These are phyloP conservation scores for Neocallimastix lanati DNA, from an alignment of 192 early-diverging fungal species.

Conservation along the genomic window DNA sequence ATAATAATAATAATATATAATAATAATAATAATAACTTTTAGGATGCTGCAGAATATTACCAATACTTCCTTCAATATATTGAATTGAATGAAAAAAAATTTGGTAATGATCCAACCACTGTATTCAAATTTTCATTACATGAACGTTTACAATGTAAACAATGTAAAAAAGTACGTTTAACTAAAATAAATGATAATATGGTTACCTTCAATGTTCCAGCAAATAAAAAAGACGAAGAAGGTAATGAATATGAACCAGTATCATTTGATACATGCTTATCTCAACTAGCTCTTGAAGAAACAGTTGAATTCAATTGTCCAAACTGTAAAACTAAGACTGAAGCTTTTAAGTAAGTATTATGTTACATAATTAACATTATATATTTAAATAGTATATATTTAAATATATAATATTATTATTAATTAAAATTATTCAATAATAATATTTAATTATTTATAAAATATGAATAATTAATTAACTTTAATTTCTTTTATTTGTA, in stretches of 20 bases:
- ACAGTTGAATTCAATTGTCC: slow-evolving; percentile 44
- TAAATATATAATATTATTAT: no score
- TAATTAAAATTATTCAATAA: no score
- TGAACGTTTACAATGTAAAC: slow-evolving; percentile 69
- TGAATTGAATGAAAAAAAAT: slow-evolving; percentile 54
- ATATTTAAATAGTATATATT: no score
- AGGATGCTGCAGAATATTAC: slow-evolving; percentile 88
- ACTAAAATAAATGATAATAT: slow-evolving; percentile 16
- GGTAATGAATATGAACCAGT: slow-evolving; percentile 33
- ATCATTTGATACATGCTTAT: slow-evolving; percentile 44
- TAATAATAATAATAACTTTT: no score
- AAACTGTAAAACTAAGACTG: slow-evolving; percentile 32
- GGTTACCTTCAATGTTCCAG: slow-evolving; percentile 49
- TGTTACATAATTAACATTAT: no score
- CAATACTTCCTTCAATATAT: slow-evolving; percentile 55
- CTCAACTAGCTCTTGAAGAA: slow-evolving; percentile 28
- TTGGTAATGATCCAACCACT: slow-evolving; percentile 43
- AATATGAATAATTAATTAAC: no score
- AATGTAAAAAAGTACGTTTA: slow-evolving; percentile 72
- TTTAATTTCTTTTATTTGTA: no score
- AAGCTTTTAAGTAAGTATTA: slow-evolving; percentile 31
- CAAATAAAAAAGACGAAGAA: slow-evolving; percentile 14
- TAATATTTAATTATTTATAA: no score
- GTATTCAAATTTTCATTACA: slow-evolving; percentile 64
- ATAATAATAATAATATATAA: no score